Percentiles rank a stretch among this genome's conserved stretches.
These are phyloP conservation scores for Colletotrichum gloeosporioides DNA, from an alignment of 2,329 filamentous ascomycete species.

Conservation along the genomic window DNA sequence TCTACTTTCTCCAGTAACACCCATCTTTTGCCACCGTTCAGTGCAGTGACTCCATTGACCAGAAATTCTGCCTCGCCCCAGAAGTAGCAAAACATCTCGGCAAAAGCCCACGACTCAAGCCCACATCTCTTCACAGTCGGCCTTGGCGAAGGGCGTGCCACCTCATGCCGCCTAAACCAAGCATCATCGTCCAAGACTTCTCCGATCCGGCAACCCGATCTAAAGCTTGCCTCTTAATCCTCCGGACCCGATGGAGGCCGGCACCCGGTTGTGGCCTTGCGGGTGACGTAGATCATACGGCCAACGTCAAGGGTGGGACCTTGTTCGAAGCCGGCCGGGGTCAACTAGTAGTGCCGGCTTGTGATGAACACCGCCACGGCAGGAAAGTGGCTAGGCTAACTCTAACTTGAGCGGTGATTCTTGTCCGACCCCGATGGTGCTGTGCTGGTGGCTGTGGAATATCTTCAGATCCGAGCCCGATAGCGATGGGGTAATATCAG, in stretches of 20 bases:
- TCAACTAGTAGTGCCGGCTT: background rate
- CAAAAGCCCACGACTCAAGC: background rate
- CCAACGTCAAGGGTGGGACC: background rate
- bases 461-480: background rate
- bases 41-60: rapidly evolving
- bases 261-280: background rate
- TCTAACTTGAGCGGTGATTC: background rate
- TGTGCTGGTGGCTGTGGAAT: background rate
- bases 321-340: background rate
- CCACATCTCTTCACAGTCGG: background rate
- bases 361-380: background rate
- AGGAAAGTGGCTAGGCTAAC: background rate
- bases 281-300: background rate
- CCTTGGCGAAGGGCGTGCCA: background rate
- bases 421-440: background rate
- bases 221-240: background rate
- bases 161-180: background rate
- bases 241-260: background rate
- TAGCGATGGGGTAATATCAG: background rate
- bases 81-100: background rate
- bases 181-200: background rate
- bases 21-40: background rate
- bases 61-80: background rate
- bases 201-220: background rate
- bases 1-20: background rate